Evolutionary conservation across 75 land plant genomes (phyloP), one percentile per base, ranked within the genome.

Genomic region (Selaginella tamariscina): DNA sequence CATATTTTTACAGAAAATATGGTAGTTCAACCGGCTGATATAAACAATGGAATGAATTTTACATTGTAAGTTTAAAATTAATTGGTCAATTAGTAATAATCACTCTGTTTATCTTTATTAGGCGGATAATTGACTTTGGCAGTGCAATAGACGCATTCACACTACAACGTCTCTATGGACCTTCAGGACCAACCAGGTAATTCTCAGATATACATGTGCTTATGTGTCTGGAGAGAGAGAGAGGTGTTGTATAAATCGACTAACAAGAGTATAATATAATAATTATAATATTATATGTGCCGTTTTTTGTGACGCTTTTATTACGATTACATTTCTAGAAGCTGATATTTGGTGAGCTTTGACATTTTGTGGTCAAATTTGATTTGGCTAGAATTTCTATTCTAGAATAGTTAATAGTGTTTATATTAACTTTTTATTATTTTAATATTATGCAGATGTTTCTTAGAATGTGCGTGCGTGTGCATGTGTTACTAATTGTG

Each of bases 51-150:
- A 33, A 71, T 69, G 15, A 72, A 72, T 33, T 66, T 72, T 62
- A 72, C 32, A 22, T 13, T 72, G 74, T 39, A 39, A 39, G 49
- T 39, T 39, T 15, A 39, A 39, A 39, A n/a, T n/a, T n/a, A n/a
- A n/a, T n/a, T n/a, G n/a, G n/a, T n/a, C n/a, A n/a, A n/a, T n/a
- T n/a, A n/a, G n/a, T n/a, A n/a, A n/a, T n/a, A n/a, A n/a, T n/a
- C n/a, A n/a, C n/a, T n/a, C n/a, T n/a, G n/a, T n/a, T n/a, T 15
- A 39, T 39, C 5, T 39, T 5, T 39, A 5, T 39, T 15, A 89
- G 95, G 85, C 85, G 90, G 60, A 74, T 94, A 31, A 94, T 94
- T 69, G 98, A 94, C 75, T 94, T 94, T 79, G 98, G 98, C 20
- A 94, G 98, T 82, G 98, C 96, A 20, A 77, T 94, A 13, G 88